A percentile compares a stretch with the other conserved stretches of the same genome.
These are phyloP conservation scores for Pichia paraexigua DNA, from an alignment of 805 yeast genomes.

Conservation along the genomic window DNA sequence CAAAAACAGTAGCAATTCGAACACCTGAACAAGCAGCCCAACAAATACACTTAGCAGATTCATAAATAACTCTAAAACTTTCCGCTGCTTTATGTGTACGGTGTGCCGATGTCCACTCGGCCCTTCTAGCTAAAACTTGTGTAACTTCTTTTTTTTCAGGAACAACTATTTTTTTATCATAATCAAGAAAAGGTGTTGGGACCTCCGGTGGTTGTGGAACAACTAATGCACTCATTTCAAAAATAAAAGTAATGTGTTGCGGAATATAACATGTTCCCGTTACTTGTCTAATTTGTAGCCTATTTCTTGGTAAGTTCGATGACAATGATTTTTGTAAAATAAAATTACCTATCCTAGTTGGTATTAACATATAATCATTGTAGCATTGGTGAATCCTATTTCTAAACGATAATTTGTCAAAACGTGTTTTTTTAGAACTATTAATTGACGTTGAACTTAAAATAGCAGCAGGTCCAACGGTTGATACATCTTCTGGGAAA, in stretches of 20 bases:
- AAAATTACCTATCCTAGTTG: conserved; percentile 12
- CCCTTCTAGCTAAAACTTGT: conserved; percentile 25
- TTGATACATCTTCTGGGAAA: conserved; percentile 8
- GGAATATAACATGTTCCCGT: conserved; percentile 23
- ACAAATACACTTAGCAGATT: conserved; percentile 27
- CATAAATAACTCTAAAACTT: conserved; percentile 31
- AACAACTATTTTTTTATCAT: conserved; percentile 31
- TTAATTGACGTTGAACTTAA: not conserved
- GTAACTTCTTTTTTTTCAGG: conserved; percentile 32
- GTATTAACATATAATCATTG: conserved; percentile 6
- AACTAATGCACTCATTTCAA: conserved; percentile 25
- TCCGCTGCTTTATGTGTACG: conserved; percentile 37
- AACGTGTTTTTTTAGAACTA: not conserved
- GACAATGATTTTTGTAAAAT: conserved; percentile 15
- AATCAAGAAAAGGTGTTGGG: conserved; percentile 37
- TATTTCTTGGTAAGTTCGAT: conserved; percentile 18
- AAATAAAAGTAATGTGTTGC: conserved; percentile 25
- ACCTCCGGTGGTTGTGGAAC: conserved; percentile 34
- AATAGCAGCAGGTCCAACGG: not conserved
- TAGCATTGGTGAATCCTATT: not conserved
- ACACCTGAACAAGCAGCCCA: conserved; percentile 25
- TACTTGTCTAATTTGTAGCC: conserved; percentile 9
- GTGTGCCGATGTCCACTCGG: conserved; percentile 33
- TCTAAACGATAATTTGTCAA: not conserved
- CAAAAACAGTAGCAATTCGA: conserved; percentile 20